Conservation (phyloP, 2,329 filamentous ascomycete genomes). For the Dendryphion nanum region DNA sequence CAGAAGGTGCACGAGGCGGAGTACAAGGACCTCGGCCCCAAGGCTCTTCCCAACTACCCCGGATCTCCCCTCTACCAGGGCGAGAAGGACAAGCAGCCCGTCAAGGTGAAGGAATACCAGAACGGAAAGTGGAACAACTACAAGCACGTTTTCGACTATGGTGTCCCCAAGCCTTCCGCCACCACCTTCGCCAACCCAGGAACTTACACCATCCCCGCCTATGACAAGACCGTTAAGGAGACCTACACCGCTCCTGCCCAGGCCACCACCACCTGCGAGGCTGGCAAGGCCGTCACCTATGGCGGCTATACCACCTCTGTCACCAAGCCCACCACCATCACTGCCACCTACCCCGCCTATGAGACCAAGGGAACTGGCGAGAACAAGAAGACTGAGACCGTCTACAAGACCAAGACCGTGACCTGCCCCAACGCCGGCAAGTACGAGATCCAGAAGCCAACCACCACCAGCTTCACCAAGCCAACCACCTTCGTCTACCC, state of each 20-base stretch:
- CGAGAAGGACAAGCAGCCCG: slow-evolving; percentile 19
- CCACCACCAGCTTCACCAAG: slow-evolving; percentile 26
- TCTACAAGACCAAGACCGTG: slow-evolving; percentile 8
- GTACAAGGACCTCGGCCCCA: slow-evolving; percentile 29
- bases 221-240: slow-evolving; percentile 22
- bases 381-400: slow-evolving; percentile 24
- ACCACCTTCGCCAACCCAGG: slow-evolving; percentile 29
- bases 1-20: slow-evolving; percentile 26
- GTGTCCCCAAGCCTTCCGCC: slow-evolving; percentile 22
- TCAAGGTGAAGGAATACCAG: slow-evolving; percentile 29
- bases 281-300: slow-evolving; percentile 24
- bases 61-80: slow-evolving; percentile 27
- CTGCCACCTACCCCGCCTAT: slow-evolving; percentile 21
- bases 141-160: slow-evolving; percentile 19
- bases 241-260: slow-evolving; percentile 19
- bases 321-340: slow-evolving; percentile 22
- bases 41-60: slow-evolving; percentile 24
- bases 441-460: slow-evolving; percentile 34
- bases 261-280: slow-evolving; percentile 19
- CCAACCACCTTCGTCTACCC: slow-evolving; percentile 24
- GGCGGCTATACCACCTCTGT: slow-evolving; percentile 22
- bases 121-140: slow-evolving; percentile 29
- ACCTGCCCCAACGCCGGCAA: slow-evolving; percentile 21
- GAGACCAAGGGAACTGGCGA: slow-evolving; percentile 17
- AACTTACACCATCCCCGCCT: slow-evolving; percentile 27